Evolutionary conservation across 768 basidiomycete species (phyloP), one percentile per base, ranked within the genome.

Genomic region (Serendipita indica): DNA sequence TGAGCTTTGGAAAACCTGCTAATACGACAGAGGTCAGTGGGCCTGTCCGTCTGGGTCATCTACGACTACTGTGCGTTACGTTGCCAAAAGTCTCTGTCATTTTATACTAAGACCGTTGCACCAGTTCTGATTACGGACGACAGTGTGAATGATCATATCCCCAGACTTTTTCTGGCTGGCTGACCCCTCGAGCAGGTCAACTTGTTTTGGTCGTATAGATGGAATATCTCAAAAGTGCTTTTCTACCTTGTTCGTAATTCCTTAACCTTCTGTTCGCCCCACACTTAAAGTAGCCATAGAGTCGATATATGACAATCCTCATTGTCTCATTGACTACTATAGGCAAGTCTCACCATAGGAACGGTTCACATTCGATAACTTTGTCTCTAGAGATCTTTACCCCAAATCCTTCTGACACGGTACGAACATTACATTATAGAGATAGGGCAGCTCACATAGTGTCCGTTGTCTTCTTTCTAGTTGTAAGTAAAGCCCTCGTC

Each of bases 121-220:
- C n/a, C 32, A 54, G 22, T 54, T 20, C n/a, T 54, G n/a, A 54
- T 28, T 10, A 54, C 32, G 32, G 49, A 54, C 22, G 49, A 54
- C 49, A 54, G 49, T 28, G 49, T 54, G 10, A 54, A 28, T 2
- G 16, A 2, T 54, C 22, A 10, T 10, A 4, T 16, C 7, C 7
- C 49, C 49, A n/a, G n/a, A n/a, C n/a, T n/a, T n/a, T n/a, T n/a
- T n/a, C n/a, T n/a, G n/a, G n/a, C n/a, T n/a, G n/a, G n/a, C n/a
- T n/a, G n/a, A n/a, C n/a, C n/a, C n/a, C n/a, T n/a, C n/a, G n/a
- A n/a, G 12, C 22, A 54, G 49, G 30, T 54, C 22, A 54, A 54
- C 32, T 32, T 22, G 20, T 54, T 54, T 32, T 54, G 49, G 49
- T n/a, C n/a, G 30, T 54, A 54, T 54, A 18, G 49, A 27, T 54